Conservation (phyloP, 139 green algal species). For the Tetraselmis chui region DNA sequence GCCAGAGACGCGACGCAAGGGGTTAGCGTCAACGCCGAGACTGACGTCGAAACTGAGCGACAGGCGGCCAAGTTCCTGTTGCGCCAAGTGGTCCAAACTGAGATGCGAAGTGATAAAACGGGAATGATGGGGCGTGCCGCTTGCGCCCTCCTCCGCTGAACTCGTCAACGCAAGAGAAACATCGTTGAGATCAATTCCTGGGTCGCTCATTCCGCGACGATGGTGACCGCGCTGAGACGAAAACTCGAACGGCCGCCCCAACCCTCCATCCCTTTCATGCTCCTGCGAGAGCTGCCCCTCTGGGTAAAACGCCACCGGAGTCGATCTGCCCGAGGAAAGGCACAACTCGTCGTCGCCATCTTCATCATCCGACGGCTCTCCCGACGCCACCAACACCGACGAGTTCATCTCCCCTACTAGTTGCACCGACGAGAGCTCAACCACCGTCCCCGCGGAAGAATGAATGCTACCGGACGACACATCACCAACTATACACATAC, state of each 20-base stretch:
- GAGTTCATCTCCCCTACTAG: background rate
- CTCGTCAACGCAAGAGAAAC: background rate
- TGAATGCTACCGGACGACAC: too few species aligned
- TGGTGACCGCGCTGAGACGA: background rate
- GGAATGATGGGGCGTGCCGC: too few species aligned
- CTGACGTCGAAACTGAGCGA: background rate
- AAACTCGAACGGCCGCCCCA: too few species aligned
- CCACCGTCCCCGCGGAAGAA: background rate
- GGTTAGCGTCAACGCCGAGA: background rate
- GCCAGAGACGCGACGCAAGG: background rate
- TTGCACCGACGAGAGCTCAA: background rate
- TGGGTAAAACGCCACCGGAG: background rate
- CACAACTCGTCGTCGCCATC: background rate
- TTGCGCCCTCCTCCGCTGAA: background rate
- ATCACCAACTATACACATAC: too few species aligned
- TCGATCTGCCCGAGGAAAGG: background rate
- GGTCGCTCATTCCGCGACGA: background rate
- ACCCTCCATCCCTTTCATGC: too few species aligned
- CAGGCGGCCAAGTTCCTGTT: background rate
- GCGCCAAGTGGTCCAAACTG: background rate
- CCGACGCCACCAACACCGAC: too few species aligned
- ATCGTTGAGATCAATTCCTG: background rate
- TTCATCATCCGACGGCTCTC: too few species aligned
- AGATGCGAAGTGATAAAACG: too few species aligned
- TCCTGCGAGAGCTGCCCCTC: too few species aligned